phyloP scores from a whole-genome alignment of 2,329 filamentous ascomycete genomes.

The Pseudohalonectria lignicola region DNA sequence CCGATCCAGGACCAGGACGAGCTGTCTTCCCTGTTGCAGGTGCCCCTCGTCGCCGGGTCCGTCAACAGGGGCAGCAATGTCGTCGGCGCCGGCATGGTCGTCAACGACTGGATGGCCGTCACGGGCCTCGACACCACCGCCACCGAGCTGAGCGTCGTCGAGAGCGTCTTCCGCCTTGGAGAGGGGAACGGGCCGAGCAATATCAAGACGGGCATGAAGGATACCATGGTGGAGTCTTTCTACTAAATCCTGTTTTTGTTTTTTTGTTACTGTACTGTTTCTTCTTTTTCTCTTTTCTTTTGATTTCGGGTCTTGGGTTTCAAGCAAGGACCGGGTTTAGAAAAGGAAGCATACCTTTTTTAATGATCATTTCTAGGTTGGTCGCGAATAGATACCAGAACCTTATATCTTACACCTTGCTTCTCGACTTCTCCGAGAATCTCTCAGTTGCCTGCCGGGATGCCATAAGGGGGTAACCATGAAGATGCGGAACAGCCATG shows the following conservation, averaged over 20 bases:
- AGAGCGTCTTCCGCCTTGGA: conserved; percentile 89
- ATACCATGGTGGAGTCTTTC: conserved; percentile 98
- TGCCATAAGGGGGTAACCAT: too few species aligned
- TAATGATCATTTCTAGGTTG: too few species aligned
- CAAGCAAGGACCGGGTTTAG: too few species aligned
- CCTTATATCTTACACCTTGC: too few species aligned
- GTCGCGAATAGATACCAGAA: too few species aligned
- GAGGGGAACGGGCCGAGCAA: conserved; percentile 71
- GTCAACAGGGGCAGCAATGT: conserved; percentile 90
- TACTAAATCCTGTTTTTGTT: conserved; percentile 49
- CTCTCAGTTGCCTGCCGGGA: too few species aligned
- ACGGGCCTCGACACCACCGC: conserved; percentile 90
- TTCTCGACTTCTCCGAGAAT: too few species aligned
- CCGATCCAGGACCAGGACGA: conserved; percentile 97
- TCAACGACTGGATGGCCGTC: conserved; percentile 95
- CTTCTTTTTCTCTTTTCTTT: not conserved
- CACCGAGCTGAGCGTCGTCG: conserved; percentile 93
- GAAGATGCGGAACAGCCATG: too few species aligned
- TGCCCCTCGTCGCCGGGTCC: conserved; percentile 86
- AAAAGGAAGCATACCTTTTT: too few species aligned
- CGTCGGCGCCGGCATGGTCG: conserved; percentile 93
- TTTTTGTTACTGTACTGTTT: too few species aligned
- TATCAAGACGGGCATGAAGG: conserved; percentile 81
- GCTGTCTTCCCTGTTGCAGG: conserved; percentile 83
- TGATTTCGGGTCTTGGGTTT: not conserved